phyloP scores from a whole-genome alignment of 345 rosid genomes.

The Ailanthus altissimus region DNA sequence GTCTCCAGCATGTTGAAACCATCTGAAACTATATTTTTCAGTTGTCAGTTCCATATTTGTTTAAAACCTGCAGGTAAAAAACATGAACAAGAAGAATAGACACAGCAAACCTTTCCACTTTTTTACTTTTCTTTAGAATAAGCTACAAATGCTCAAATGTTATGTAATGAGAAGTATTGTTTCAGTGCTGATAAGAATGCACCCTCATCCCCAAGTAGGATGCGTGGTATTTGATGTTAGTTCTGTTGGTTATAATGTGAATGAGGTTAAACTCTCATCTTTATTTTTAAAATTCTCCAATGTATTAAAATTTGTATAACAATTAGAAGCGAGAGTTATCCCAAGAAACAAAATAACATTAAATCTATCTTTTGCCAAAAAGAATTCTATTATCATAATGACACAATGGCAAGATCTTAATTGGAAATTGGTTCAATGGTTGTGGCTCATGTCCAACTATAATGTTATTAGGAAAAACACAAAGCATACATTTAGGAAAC shows the following conservation, averaged over 20 bases:
- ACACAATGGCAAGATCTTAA: background rate
- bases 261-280: background rate
- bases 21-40: slow-evolving; percentile 74
- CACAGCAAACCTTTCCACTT: background rate
- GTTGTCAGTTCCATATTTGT: slow-evolving; percentile 40
- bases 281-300: background rate
- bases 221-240: slow-evolving; percentile 6
- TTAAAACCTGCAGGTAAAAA: background rate
- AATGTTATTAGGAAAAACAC: too few species aligned
- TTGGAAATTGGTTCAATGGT: background rate
- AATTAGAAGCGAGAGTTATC: background rate
- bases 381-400: background rate
- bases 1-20: slow-evolving; percentile 76
- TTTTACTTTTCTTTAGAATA: background rate
- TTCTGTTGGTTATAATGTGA: background rate
- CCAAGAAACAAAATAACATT: background rate
- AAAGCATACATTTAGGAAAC: too few species aligned
- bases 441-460: background rate
- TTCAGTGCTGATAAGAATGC: background rate
- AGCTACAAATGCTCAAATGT: background rate
- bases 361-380: background rate
- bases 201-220: background rate
- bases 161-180: background rate
- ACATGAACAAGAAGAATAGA: slow-evolving; percentile 10
- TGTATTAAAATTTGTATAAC: background rate